Evolutionary conservation across 192 early-diverging fungal genomes (phyloP), one percentile per base, ranked within the genome.

Genomic region (Piromyces finnis): DNA sequence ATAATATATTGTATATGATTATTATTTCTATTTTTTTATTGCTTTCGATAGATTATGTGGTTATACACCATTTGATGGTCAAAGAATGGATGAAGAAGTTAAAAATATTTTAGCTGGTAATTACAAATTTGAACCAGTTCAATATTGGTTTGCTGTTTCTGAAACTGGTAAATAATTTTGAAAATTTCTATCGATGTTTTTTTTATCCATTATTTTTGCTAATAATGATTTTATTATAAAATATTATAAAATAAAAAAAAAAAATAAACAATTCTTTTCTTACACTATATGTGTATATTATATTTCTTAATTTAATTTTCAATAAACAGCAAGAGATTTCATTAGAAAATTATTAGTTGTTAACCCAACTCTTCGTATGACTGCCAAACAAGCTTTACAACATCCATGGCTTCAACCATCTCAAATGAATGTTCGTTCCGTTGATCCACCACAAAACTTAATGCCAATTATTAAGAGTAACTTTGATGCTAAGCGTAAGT

Each of bases 71-170:
- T 90, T 90, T 77, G 89, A 90, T 68, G 84, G 37, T 29, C 88
- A 85, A 78, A 87, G 83, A 39, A 86, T 78, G 30, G 83, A 80
- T 77, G 87, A 86, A 80, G 92, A 89, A 81, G 87, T 85, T 81
- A 84, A 81, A 28, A 82, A 85, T 82, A 86, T 88, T 59, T 79
- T 82, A 29, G 39, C 29, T 36, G 88, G 84, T 18, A 59, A 78
- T 13, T 90, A 86, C 82, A 80, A 78, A 32, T 90, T 90, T 81
- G 84, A 88, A 77, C 82, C 85, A 16, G 41, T 29, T 26, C 85
- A 88, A 30, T 90, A 88, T 82, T 90, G 89, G 89, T 78, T 78
- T 82, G 94, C 95, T 81, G 91, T 97, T 32, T 96, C 95, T 11
- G 88, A 90, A 78, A 86, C 91, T 30, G 80, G 80, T 81, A 29